Base-by-base conservation (phyloP, 2,329 filamentous ascomycete species). In the Emmonsiellopsis sp. region DNA sequence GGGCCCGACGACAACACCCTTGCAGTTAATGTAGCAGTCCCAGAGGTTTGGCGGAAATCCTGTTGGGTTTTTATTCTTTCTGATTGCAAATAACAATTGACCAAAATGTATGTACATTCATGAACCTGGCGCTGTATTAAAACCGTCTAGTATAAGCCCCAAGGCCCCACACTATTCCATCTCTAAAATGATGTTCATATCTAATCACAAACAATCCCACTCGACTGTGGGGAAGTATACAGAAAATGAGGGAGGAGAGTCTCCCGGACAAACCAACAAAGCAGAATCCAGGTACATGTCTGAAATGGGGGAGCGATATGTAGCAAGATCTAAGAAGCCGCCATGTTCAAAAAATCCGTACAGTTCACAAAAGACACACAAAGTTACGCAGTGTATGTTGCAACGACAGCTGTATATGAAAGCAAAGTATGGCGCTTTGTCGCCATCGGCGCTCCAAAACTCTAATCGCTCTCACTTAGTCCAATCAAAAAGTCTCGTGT, bases 401-500 rank as follows among this genome's bases (percentile, higher is more conserved):
- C 21, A 27, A 27, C 21, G 21, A 27, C 21, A 27, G 21, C 21
- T 27, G 21, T 17, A 17, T 17, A 17, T 17, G 17, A 17, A 17
- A 17, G 17, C 17, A 17, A 17, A 17, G 17, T 17, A 17, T 17
- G 17, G 17, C 17, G 17, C 17, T 17, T 27, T 27, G 21, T 27
- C 21, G 21, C 21, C 21, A 27, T 27, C 21, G 3, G 21, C 46
- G 11, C 4, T 27, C 14, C 14, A 33, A 36, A 48, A 36, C 37
- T 36, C 17, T 27, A 49, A 21, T 53, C 46, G n/a, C 40, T 64
- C 54, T 67, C 61, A 39, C 60, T 57, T 33, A 90, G 67, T 17
- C 74, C 75, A 54, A 94, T 75, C 42, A 97, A 74, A 65, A 94
- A 86, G 71, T 98, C 93, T 59, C 93, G 82, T 7, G 88, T 92